phyloP scores from a whole-genome alignment of 1,284 basidiomycete genomes.

The Mycena sp. region DNA sequence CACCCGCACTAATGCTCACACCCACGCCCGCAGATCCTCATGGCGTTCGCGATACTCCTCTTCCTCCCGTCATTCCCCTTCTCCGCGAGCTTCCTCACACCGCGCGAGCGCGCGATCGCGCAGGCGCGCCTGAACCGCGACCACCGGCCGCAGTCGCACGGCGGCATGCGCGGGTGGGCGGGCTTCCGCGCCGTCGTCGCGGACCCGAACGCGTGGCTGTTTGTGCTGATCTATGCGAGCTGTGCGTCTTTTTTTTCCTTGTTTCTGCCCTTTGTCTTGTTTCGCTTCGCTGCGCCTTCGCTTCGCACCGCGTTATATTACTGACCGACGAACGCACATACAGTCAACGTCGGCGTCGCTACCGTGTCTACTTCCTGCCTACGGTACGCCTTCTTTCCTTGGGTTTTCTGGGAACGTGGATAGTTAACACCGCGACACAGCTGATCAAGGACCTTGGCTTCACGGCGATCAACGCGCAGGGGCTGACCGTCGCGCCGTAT shows the following conservation, averaged over 20 bases:
- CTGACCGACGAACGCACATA: too few species aligned
- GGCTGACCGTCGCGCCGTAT: constrained; percentile 64
- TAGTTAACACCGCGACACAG: constrained; percentile 37
- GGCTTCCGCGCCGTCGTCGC: constrained; percentile 59
- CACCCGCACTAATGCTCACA: too few species aligned
- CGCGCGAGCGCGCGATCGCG: constrained; percentile 61
- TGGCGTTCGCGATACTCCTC: constrained; percentile 44
- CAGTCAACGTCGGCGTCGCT: constrained; percentile 65
- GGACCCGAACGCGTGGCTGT: constrained; percentile 60
- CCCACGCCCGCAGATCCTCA: constrained; percentile 37
- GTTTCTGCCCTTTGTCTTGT: too few species aligned
- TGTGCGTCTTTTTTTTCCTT: too few species aligned
- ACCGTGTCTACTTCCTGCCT: constrained; percentile 66
- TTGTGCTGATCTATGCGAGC: constrained; percentile 60
- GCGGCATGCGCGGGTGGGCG: constrained; percentile 63
- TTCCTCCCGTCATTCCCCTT: constrained; percentile 51
- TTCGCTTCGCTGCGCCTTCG: too few species aligned
- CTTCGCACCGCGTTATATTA: too few species aligned
- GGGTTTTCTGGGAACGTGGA: not conserved
- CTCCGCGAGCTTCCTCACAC: constrained; percentile 46
- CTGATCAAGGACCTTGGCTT: constrained; percentile 63
- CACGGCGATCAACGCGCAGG: constrained; percentile 62
- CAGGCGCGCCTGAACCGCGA: constrained; percentile 62
- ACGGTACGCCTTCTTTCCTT: constrained; percentile 47
- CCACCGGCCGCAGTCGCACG: constrained; percentile 64